Conservation (phyloP, 2,329 filamentous ascomycete genomes). For the Biscogniauxia marginata region DNA sequence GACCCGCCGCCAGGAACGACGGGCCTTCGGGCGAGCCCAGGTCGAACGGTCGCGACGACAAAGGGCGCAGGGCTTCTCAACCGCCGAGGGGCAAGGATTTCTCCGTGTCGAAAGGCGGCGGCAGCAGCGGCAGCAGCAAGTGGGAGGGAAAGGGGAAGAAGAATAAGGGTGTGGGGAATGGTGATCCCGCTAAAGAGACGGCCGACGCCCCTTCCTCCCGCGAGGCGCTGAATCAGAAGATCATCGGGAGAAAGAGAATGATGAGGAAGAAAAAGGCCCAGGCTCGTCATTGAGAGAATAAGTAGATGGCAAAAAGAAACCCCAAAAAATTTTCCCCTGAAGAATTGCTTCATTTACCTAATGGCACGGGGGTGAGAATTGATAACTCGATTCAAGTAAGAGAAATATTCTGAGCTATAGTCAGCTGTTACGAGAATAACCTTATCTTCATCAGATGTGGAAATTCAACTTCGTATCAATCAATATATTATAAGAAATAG, state of each 20-base stretch:
- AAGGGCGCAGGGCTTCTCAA: constrained; percentile 2
- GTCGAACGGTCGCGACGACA: background rate
- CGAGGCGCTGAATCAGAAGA: constrained; percentile 60
- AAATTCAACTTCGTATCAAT: too few species aligned
- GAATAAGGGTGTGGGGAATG: constrained; percentile 10
- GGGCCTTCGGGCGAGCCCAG: constrained; percentile 10
- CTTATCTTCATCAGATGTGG: too few species aligned
- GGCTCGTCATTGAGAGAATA: constrained; percentile 27
- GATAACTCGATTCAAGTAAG: too few species aligned
- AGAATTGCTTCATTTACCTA: too few species aligned
- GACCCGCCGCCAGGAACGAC: constrained; percentile 8
- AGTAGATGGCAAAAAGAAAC: background rate
- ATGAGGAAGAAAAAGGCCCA: constrained; percentile 67
- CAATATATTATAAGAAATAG: too few species aligned
- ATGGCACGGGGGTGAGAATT: too few species aligned
- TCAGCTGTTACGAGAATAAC: too few species aligned
- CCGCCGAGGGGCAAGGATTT: constrained; percentile 33
- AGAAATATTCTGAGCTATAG: too few species aligned
- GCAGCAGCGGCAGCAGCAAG: constrained; percentile 14
- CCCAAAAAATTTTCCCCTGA: too few species aligned
- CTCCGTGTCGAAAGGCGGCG: constrained; percentile 34
- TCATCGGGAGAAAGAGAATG: constrained; percentile 83
- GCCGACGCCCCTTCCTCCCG: constrained; percentile 29
- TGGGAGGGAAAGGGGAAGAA: constrained; percentile 7
- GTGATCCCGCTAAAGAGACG: constrained; percentile 21